Evolutionary conservation across 192 early-diverging fungal species (phyloP), one percentile per base, ranked within the genome.

Genomic region (Podila epigama): DNA sequence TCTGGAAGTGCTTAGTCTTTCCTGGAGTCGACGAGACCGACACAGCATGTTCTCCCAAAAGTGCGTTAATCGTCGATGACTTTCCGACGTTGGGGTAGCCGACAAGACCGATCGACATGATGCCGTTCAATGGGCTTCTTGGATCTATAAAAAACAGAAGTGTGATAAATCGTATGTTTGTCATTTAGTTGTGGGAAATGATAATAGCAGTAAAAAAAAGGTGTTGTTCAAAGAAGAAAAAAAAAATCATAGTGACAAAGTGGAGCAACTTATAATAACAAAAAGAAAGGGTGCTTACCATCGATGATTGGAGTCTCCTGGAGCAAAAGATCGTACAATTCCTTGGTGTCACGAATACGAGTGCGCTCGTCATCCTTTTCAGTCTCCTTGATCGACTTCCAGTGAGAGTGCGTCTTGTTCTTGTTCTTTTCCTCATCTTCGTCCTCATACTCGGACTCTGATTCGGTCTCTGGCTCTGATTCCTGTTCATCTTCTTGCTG

Each of bases 31-130:
- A 87, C 12, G 93, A 93, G 18, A 99, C 96, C 7, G 97, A 94
- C 31, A 99, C 98, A 50, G 89, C 85, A 69, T 97, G 97, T 35
- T 95, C 87, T 13, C 97, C 97, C 54, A 97, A 89, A 33, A 99
- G 84, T 15, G 97, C 95, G 85, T 99, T 99, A 79, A 99, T 93
- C 27, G 97, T 99, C 51, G 94, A 97, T 29, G 94, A 96, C 83
- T 99, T 99, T 81, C 98, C 98, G 51, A 99, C 98, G 85, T 99
- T 99, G 55, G 98, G 98, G 81, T 99, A 99, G 34, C 98, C 98
- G 51, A 98, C 95, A 57, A 99, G 86, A 68, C 98, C 98, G 75
- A 99, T 96, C 36, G 89, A 92, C 57, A 92, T 77, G 61, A 77
- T 77, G 28, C 81, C 77, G 89, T 92, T 68, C 71, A 62, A 63